Evolutionary conservation across 2,329 filamentous ascomycete species (phyloP).

Genomic region (Colletotrichum melonis): DNA sequence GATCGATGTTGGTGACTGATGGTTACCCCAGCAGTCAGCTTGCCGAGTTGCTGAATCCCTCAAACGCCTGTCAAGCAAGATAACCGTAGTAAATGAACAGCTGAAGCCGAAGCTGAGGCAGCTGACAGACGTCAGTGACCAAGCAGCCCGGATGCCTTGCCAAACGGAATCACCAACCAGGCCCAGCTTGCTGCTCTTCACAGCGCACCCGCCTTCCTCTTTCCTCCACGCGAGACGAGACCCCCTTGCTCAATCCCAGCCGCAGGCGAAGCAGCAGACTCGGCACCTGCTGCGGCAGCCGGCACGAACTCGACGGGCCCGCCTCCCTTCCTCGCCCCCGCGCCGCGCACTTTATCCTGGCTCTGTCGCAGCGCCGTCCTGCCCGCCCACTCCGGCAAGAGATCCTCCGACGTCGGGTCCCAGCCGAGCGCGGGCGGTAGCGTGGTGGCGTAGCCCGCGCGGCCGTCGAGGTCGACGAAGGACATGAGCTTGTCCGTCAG

Average conservation of each 20-base stretch:
- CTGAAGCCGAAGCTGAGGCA: background rate
- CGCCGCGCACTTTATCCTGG: conserved; percentile 58
- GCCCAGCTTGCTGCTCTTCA: background rate
- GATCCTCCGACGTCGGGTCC: conserved; percentile 57
- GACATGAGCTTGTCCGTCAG: conserved; percentile 78
- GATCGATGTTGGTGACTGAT: background rate
- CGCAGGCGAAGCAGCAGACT: conserved; percentile 6
- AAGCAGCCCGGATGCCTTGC: background rate
- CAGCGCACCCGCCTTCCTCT: conserved; percentile 45
- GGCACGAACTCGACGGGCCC: conserved; percentile 63
- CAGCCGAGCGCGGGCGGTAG: conserved; percentile 63
- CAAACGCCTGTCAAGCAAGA: background rate
- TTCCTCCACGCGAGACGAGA: conserved; percentile 42
- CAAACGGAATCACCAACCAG: background rate
- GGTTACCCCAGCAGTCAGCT: background rate
- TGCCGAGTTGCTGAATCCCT: background rate
- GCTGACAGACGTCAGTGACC: background rate
- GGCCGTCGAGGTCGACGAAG: conserved; percentile 66
- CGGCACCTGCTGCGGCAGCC: conserved; percentile 35
- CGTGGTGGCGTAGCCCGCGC: conserved; percentile 75
- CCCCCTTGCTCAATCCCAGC: conserved; percentile 38
- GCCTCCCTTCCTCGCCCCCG: conserved; percentile 55
- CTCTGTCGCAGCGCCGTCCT: conserved; percentile 60
- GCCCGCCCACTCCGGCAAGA: conserved; percentile 66
- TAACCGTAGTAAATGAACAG: background rate